Conservation (phyloP, 2,329 filamentous ascomycete genomes). For the Penicillium sp. region DNA sequence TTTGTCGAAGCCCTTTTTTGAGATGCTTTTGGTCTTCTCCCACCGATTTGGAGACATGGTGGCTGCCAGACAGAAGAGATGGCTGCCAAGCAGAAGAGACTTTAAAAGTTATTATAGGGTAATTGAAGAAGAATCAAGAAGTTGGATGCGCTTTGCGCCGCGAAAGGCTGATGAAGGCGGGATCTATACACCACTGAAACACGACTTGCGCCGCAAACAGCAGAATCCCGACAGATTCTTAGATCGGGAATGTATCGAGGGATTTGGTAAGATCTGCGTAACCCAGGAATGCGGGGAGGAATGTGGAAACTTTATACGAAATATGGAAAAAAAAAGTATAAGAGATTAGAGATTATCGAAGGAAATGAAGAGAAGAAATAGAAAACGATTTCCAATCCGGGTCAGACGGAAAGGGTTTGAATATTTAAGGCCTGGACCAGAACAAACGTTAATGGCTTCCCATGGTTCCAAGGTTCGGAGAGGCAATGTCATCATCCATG, state of each 20-base stretch:
- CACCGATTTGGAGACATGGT: conserved; percentile 55
- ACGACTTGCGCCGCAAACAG: conserved; percentile 19
- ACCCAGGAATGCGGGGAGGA: conserved; percentile 22
- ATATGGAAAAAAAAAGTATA: too few species aligned
- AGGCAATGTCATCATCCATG: conserved; percentile 6
- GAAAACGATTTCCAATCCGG: background rate
- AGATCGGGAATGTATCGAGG: conserved; percentile 18
- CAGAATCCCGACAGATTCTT: conserved; percentile 15
- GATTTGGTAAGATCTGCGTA: conserved; percentile 17
- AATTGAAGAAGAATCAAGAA: background rate
- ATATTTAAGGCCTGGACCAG: background rate
- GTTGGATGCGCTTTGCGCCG: background rate
- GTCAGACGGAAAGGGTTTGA: conserved; percentile 3
- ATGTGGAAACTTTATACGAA: background rate
- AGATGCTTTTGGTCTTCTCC: conserved; percentile 52
- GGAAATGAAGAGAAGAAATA: too few species aligned
- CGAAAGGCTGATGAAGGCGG: background rate
- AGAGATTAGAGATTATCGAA: too few species aligned
- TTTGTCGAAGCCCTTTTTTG: conserved; percentile 71
- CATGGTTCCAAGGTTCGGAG: conserved; percentile 6
- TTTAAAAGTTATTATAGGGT: background rate
- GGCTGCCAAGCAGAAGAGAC: background rate
- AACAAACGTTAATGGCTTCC: background rate
- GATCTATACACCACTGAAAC: conserved; percentile 18
- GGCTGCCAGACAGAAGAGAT: background rate